Base-by-base conservation (phyloP, 108 stramenopile species). In the Nitzschia sp. region DNA sequence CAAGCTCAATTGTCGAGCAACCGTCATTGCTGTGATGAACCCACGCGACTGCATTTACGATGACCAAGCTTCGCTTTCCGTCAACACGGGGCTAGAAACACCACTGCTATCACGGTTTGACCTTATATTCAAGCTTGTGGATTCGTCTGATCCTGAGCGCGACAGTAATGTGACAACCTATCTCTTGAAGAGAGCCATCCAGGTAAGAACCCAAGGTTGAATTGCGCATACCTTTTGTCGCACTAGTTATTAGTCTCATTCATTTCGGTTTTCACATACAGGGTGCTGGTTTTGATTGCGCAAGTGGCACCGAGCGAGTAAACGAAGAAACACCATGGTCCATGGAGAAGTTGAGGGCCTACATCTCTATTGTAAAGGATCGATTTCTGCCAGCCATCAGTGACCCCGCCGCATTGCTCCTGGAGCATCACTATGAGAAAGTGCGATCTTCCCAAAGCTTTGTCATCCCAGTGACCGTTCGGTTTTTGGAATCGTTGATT, bases 101-200 rank as follows among this genome's bases (percentile, higher is more conserved):
- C 97, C 99, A 3, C 82, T 99, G 17, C 67, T 99, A n/a, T 96
- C 95, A 3, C 77, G 99, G 35, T 99, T 99, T 71, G 99, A 99
- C 73, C 58, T 98, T 19, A 87, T 96, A 34, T 85, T 96, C 60
- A 80, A 94, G 56, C 78, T 99, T 68, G 77, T 96, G 17, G 99
- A 99, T 69, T 78, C 69, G 54, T 74, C 85, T 0, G 85, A 95
- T 57, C 57, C 71, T 2, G 74, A 76, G 29, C 72, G 90, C n/a
- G 90, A 95, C 58, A 76, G 72, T 17, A 92, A 90, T 26, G 85
- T 95, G 30, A 87, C 91, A 0, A 82, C 88, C 19, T 96, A 94
- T 62, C 80, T 99, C 1, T 73, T 99, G 54, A 87, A 92, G 53
- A 74, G 89, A 36, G 92, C 96, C 32, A 94, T 97, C 52, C 78